Conservation (phyloP, 2,329 filamentous ascomycete species). For the Sclerotinia borealis region DNA sequence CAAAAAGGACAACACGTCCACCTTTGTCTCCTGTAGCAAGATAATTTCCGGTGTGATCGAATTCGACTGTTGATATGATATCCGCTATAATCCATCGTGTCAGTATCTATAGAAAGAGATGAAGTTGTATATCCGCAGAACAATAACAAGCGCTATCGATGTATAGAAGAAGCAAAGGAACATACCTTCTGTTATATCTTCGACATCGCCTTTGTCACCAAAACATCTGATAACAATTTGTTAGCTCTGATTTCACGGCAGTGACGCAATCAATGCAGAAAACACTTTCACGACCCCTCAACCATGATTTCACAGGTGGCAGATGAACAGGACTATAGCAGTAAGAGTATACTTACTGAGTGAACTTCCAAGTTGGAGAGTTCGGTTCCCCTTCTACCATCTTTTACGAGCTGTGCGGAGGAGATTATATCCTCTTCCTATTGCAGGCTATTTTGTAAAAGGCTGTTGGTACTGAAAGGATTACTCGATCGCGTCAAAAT, state of each 20-base stretch:
- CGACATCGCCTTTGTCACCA: conserved; percentile 98
- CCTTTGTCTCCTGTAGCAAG: conserved; percentile 87
- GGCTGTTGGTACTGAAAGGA: conserved; percentile 7
- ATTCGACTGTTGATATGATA: conserved; percentile 88
- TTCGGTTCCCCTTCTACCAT: conserved; percentile 96
- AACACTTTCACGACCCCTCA: background rate
- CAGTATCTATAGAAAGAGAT: conserved; percentile 10
- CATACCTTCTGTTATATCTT: conserved; percentile 42
- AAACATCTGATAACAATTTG: conserved; percentile 66
- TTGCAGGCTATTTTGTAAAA: conserved; percentile 9
- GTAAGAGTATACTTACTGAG: conserved; percentile 52
- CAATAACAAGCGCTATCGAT: background rate
- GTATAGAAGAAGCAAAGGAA: background rate
- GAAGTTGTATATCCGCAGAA: background rate
- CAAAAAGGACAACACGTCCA: conserved; percentile 77
- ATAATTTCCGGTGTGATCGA: conserved; percentile 86
- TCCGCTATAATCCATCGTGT: conserved; percentile 51
- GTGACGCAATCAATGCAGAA: conserved; percentile 7
- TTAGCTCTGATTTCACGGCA: conserved; percentile 21
- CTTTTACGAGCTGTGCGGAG: conserved; percentile 43
- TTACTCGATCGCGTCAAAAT: conserved; percentile 25
- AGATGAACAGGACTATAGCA: background rate
- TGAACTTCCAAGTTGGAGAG: conserved; percentile 99
- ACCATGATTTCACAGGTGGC: background rate
- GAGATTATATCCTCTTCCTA: conserved; percentile 28